A percentile compares a stretch with the other conserved stretches of the same genome.
Evolutionary conservation across 192 early-diverging fungal genomes (phyloP).

Genomic region (Dissophora globulifera): DNA sequence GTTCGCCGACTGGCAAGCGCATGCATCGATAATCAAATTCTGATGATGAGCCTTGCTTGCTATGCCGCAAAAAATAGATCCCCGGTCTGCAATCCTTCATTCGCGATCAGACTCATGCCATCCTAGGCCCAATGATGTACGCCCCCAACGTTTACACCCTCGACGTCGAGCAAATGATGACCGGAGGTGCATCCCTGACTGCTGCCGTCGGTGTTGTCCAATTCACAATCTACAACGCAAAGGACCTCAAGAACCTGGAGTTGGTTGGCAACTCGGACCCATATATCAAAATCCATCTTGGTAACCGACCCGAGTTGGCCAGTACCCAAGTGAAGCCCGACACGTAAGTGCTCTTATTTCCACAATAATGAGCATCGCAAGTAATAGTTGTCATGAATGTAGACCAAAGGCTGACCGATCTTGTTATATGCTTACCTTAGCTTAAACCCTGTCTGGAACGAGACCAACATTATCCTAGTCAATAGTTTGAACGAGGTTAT

Average conservation of each 20-base stretch:
- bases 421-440: not conserved
- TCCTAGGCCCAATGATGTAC: slow-evolving; percentile 84
- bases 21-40: too few relatives aligned
- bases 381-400: not conserved
- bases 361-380: too few relatives aligned
- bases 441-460: slow-evolving; percentile 86
- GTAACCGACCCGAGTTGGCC: slow-evolving; percentile 70
- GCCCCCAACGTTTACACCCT: slow-evolving; percentile 82
- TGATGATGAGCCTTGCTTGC: slow-evolving; percentile 1
- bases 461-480: slow-evolving; percentile 81
- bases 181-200: slow-evolving; percentile 68
- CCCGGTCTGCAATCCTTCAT: slow-evolving; percentile 86
- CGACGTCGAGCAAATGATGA: slow-evolving; percentile 82
- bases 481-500: slow-evolving; percentile 80
- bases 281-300: slow-evolving; percentile 79
- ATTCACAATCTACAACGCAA: slow-evolving; percentile 82
- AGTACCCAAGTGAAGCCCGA: slow-evolving; percentile 76
- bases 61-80: slow-evolving; percentile 58
- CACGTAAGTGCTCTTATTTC: slow-evolving; percentile 51
- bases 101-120: slow-evolving; percentile 76
- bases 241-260: slow-evolving; percentile 86
- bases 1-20: too few relatives aligned
- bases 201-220: slow-evolving; percentile 88
- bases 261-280: slow-evolving; percentile 92
- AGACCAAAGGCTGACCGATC: not conserved